Evolutionary conservation across 2,329 filamentous ascomycete species (phyloP).

Genomic region (Penicillium janthinellum): DNA sequence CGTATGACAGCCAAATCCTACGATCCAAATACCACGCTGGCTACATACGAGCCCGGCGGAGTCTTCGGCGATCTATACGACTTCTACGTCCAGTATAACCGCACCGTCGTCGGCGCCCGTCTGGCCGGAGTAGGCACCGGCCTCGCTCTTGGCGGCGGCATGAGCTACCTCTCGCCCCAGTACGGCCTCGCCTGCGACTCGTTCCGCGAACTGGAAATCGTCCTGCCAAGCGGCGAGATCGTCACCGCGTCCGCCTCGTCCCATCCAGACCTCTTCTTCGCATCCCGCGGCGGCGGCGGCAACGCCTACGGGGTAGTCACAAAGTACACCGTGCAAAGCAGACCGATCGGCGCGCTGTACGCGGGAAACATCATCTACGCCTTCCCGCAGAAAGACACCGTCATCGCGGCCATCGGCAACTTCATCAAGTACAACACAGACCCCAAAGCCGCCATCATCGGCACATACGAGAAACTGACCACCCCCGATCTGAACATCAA

Average conservation of each 20-base stretch:
- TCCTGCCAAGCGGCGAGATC: conserved; percentile 20
- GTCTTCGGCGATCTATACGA: conserved; percentile 31
- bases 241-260: conserved; percentile 17
- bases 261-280: conserved; percentile 25
- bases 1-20: conserved; percentile 30
- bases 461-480: conserved; percentile 35
- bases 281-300: conserved; percentile 29
- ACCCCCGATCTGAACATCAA: conserved; percentile 33
- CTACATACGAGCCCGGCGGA: conserved; percentile 29
- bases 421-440: conserved; percentile 38
- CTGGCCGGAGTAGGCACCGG: conserved; percentile 30
- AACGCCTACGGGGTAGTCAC: conserved; percentile 32
- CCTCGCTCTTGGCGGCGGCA: conserved; percentile 29
- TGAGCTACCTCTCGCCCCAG: conserved; percentile 31
- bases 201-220: conserved; percentile 27
- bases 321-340: conserved; percentile 32
- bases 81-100: conserved; percentile 21
- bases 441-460: conserved; percentile 38
- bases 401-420: conserved; percentile 32
- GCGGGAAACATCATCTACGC: conserved; percentile 34
- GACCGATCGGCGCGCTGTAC: conserved; percentile 28
- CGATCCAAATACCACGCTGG: conserved; percentile 25
- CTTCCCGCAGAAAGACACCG: conserved; percentile 29
- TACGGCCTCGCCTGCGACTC: conserved; percentile 33
- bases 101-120: conserved; percentile 30